Evolutionary conservation across 2,329 filamentous ascomycete genomes (phyloP), one percentile per base, ranked within the genome.

Genomic region (Diplodia mutila): DNA sequence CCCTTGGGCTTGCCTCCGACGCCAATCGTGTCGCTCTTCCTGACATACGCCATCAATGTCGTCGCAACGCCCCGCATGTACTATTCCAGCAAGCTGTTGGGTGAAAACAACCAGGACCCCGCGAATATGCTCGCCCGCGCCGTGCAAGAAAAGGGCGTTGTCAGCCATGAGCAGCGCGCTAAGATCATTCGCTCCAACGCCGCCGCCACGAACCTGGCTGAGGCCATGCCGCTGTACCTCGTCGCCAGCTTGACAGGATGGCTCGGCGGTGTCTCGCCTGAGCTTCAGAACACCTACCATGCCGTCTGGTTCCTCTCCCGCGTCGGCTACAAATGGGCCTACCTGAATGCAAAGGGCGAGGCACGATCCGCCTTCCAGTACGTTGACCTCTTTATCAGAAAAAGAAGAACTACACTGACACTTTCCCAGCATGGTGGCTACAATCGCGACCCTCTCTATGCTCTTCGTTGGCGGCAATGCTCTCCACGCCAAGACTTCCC

Each of bases 1-100:
- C 64, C 64, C 16, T 23, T 66, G 3, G 64, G 64, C 2, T 3
- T 49, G 9, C 64, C 64, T 18, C 64, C 64, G 18, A 66, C 64
- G 11, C 64, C 64, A 29, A 66, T 66, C 42, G 3, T 66, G 27
- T 66, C 64, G 6, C 23, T 66, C 52, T 23, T 57, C 18, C 16
- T 66, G 29, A 66, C 64, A 12, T 66, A 66, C 39, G 51, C 21
- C 64, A 53, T 66, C 64, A 66, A 66, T 27, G 16, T 49, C 2
- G 51, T 66, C 16, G 64, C 64, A 25, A 66, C 51, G 11, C 64
- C 64, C 11, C 64, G 64, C 25, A 53, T 54, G 64, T 66, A 66
- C n/a, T 66, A 66, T 21, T 61, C 57, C 16, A 27, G 16, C 52
- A 18, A 23, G 18, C 18, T 66, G n/a, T 21, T 57, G 18, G 64